These are phyloP conservation scores for Chrysopogon serrulatus DNA, from an alignment of 176 grass and related monocot genomes.

Conservation along the genomic window DNA sequence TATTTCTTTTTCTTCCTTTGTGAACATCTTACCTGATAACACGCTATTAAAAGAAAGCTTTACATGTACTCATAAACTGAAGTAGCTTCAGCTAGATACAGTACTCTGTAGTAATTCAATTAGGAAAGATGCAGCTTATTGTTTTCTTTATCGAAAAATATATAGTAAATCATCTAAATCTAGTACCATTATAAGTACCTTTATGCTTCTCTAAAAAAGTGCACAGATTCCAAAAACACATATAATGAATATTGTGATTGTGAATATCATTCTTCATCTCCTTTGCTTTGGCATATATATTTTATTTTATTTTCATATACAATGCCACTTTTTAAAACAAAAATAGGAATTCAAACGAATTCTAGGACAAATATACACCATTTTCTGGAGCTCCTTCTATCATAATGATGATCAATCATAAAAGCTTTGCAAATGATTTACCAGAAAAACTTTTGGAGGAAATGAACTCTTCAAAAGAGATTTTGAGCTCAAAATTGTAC, in stretches of 20 bases:
- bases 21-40: not conserved
- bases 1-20: not conserved
- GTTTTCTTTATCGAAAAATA: not conserved
- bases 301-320: not conserved
- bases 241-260: not conserved
- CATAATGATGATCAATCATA: not conserved
- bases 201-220: not conserved
- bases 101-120: not conserved
- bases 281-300: not conserved
- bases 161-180: not conserved
- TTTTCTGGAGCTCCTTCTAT: not conserved
- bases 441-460: not conserved
- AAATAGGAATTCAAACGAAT: not conserved
- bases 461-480: not conserved
- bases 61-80: not conserved
- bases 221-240: not conserved
- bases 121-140: not conserved
- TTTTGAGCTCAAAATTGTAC: not conserved
- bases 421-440: slow-evolving; percentile 17
- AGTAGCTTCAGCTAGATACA: not conserved
- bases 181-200: not conserved
- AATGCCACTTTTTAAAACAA: not conserved
- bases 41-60: not conserved
- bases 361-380: not conserved
- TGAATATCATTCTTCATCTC: not conserved